Base-by-base conservation (phyloP, 2,329 filamentous ascomycete genomes). In the Colletotrichum liaoningense region DNA sequence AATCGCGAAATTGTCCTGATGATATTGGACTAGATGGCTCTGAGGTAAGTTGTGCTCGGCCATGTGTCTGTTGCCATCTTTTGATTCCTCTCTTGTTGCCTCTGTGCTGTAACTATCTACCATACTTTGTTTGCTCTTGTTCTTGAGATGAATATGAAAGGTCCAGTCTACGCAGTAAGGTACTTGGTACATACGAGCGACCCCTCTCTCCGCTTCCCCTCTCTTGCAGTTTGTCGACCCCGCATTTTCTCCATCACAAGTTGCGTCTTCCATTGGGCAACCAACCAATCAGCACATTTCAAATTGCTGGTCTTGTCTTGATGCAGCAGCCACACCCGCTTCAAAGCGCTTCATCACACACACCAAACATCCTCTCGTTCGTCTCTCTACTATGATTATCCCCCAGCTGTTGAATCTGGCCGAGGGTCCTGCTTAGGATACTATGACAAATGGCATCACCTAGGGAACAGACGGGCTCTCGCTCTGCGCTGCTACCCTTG, bases 171-270 rank as follows among this genome's bases (percentile, higher is more conserved):
- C 26, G 24, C 24, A 26, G 24, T 26, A 22, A 22, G 22, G 22
- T n/a, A n/a, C n/a, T n/a, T n/a, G 26, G 26, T 26, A 26, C 26
- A 26, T 26, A 26, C 26, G 26, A 26, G 26, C 26, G 26, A 26
- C 26, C 26, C 26, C 26, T 26, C 64, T 57, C 58, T 42, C 38
- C 49, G 57, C 58, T 46, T 62, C 66, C 60, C 67, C 66, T 70
- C 67, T 52, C 67, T 52, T 54, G 46, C 16, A 28, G 16, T 38
- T 55, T 60, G 16, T 46, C 26, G n/a, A 70, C 70, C 70, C 70
- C 70, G 70, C 70, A 73, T 58, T 65, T 68, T 73, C 70, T 70
- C 70, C 70, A 73, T 73, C 55, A 49, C 16, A 33, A 38, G 49
- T 38, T 64, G 70, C 66, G 26, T 38, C 54, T 24, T 59, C 65